Conservation (phyloP, 1,139 yeast species). For the Protomyces lactucae-debilis region DNA sequence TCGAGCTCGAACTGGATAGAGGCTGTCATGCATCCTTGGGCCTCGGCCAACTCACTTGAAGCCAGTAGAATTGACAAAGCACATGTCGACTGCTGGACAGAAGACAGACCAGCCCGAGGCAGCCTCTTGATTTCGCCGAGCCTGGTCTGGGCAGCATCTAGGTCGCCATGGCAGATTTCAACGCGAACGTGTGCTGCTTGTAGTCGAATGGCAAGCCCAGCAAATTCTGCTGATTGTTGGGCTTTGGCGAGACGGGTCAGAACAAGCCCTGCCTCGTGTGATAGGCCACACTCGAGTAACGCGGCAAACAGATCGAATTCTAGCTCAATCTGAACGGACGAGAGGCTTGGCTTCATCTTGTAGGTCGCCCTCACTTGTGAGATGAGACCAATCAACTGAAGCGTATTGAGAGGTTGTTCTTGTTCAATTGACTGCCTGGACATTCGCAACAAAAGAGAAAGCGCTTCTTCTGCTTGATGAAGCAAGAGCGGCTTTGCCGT, state of each 20-base stretch:
- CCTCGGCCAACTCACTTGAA: background rate
- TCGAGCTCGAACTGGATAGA: background rate
- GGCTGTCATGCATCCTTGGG: background rate
- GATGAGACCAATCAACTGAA: background rate
- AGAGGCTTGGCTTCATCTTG: background rate
- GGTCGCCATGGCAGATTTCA: too few relatives aligned
- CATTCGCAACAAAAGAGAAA: background rate
- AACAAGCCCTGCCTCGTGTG: background rate
- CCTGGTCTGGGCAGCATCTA: too few relatives aligned
- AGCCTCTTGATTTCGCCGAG: too few relatives aligned
- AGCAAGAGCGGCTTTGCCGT: background rate
- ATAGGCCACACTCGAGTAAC: background rate
- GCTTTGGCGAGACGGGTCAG: too few relatives aligned
- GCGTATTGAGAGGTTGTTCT: background rate
- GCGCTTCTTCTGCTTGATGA: background rate
- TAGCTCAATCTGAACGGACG: background rate
- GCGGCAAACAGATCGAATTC: background rate
- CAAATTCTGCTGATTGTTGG: too few relatives aligned
- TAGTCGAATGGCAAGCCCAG: too few relatives aligned
- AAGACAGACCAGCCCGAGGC: background rate
- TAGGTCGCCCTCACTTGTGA: background rate
- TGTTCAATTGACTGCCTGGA: background rate
- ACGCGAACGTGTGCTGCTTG: too few relatives aligned
- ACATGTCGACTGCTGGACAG: background rate
- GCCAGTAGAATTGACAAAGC: background rate